phyloP scores from a whole-genome alignment of 192 early-diverging fungal genomes.

The Dispira parvispora region DNA sequence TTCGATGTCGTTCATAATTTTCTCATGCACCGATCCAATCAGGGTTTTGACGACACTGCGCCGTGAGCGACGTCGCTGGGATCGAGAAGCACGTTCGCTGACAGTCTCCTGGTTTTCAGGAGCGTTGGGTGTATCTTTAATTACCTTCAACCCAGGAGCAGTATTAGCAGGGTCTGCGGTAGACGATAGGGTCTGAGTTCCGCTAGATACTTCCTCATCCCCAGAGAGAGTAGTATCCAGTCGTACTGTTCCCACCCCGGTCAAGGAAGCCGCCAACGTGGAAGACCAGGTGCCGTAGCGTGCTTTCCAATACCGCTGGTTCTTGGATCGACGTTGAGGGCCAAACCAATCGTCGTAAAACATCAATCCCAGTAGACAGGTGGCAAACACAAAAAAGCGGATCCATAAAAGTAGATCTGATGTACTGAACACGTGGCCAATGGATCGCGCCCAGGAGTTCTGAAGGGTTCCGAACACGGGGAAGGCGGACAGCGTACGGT shows the following conservation, averaged over 20 bases:
- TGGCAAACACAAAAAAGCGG: slow-evolving; percentile 1
- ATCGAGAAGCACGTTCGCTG: background rate
- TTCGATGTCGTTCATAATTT: background rate
- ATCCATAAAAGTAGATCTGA: slow-evolving; percentile 1
- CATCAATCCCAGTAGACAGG: background rate
- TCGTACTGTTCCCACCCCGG: background rate
- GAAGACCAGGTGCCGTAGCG: slow-evolving; percentile 6
- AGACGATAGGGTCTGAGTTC: background rate
- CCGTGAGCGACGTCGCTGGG: background rate
- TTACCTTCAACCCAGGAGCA: background rate
- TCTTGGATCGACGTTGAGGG: background rate
- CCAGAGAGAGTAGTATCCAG: too few relatives aligned
- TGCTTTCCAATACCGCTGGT: background rate
- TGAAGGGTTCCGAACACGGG: background rate
- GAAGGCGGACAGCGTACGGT: slow-evolving; percentile 5
- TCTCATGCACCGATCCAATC: background rate
- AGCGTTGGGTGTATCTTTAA: too few relatives aligned
- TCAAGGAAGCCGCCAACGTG: background rate
- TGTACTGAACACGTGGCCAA: background rate
- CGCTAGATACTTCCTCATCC: background rate
- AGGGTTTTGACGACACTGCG: background rate
- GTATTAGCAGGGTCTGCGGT: background rate
- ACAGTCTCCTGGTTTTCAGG: too few relatives aligned
- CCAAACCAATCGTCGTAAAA: slow-evolving; percentile 12
- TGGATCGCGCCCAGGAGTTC: background rate